phyloP scores from a whole-genome alignment of 495 filamentous ascomycete species.

The Cercophora sp. region DNA sequence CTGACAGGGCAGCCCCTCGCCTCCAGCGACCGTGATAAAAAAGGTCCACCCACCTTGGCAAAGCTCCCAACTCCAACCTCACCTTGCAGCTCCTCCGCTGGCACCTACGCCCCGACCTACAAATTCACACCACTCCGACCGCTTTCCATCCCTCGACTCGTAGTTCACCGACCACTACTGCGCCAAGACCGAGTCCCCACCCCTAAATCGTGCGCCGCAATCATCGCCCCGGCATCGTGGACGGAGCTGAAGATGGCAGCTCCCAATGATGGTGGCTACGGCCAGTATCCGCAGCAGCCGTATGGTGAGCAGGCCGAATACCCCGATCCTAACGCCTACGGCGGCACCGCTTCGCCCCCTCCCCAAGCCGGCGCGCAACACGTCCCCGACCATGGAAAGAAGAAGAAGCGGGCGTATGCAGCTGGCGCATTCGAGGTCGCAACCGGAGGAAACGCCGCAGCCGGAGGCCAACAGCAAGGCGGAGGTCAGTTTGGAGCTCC shows the following conservation, averaged over 20 bases:
- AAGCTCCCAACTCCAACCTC: conserved; percentile 9
- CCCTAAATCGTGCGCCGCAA: neutral
- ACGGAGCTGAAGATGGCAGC: conserved; percentile 47
- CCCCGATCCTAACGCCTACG: conserved; percentile 31
- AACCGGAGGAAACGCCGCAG: conserved; percentile 77
- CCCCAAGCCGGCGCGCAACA: conserved; percentile 35
- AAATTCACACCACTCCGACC: too few relatives aligned
- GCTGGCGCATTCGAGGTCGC: conserved; percentile 93
- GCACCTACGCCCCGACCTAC: too few relatives aligned
- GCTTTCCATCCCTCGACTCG: too few relatives aligned
- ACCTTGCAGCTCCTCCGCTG: conserved; percentile 6
- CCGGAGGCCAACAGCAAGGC: conserved; percentile 40
- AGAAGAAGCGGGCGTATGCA: conserved; percentile 91
- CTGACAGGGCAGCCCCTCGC: conserved; percentile 16
- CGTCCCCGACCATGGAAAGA: conserved; percentile 50
- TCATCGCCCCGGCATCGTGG: neutral
- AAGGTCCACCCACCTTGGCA: conserved; percentile 10
- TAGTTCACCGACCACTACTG: too few relatives aligned
- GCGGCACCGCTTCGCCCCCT: conserved; percentile 37
- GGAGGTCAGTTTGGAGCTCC: conserved; percentile 34
- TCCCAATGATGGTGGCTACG: conserved; percentile 51
- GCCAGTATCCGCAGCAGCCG: conserved; percentile 60
- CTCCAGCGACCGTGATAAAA: conserved; percentile 9
- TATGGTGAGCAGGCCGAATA: conserved; percentile 49
- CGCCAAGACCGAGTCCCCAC: neutral